Evolutionary conservation across 495 filamentous ascomycete genomes (phyloP).

Genomic region (Penicillium pancosmium): DNA sequence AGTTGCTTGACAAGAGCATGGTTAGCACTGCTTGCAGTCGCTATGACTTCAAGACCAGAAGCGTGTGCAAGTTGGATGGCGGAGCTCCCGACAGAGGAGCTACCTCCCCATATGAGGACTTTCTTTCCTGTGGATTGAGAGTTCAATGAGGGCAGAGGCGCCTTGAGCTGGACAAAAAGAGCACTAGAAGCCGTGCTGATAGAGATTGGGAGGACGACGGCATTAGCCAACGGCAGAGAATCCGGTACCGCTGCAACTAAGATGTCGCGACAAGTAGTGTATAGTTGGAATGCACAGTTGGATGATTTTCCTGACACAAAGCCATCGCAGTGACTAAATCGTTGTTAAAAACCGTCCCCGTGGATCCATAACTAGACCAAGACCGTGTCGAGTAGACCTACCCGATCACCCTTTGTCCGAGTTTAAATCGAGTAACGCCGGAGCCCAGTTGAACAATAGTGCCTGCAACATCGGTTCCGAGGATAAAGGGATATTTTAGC

Average conservation of each 20-base stretch:
- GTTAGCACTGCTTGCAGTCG: slow-evolving; percentile 38
- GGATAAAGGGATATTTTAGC: slow-evolving; percentile 21
- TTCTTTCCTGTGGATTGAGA: slow-evolving; percentile 23
- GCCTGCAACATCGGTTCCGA: slow-evolving; percentile 48
- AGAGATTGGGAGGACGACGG: slow-evolving; percentile 49
- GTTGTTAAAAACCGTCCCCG: background rate
- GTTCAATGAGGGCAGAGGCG: slow-evolving; percentile 24
- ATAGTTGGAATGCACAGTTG: slow-evolving; percentile 35
- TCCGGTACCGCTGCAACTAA: slow-evolving; percentile 38
- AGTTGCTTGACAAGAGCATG: slow-evolving; percentile 35
- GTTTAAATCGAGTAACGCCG: slow-evolving; percentile 34
- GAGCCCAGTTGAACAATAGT: slow-evolving; percentile 39
- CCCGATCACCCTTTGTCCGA: slow-evolving; percentile 48
- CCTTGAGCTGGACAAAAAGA: slow-evolving; percentile 44
- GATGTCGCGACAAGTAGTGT: slow-evolving; percentile 26
- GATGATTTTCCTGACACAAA: slow-evolving; percentile 24
- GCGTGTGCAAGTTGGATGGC: slow-evolving; percentile 40
- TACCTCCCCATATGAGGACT: slow-evolving; percentile 42
- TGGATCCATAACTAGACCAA: background rate
- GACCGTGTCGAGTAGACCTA: slow-evolving; percentile 12
- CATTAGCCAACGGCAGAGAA: slow-evolving; percentile 41
- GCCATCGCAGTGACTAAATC: slow-evolving; percentile 18
- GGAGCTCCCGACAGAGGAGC: slow-evolving; percentile 33
- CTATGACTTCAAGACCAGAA: slow-evolving; percentile 37
- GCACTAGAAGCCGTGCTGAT: slow-evolving; percentile 50